These are phyloP conservation scores for Pulicaria dysenterica DNA, from an alignment of 129 eudicot genomes.

Conservation along the genomic window DNA sequence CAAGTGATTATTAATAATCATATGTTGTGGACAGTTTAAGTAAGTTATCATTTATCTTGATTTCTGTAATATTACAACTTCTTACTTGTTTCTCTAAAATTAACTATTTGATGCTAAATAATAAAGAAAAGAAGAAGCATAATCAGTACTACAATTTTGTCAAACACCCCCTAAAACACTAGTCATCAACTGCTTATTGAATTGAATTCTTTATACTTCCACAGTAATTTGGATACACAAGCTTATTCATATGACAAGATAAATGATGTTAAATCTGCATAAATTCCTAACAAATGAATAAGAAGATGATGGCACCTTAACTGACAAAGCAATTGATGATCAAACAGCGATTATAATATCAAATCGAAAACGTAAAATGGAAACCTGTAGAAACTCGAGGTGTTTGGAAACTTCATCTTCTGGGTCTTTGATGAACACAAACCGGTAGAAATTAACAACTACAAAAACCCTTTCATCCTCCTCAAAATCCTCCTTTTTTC, in stretches of 20 bases:
- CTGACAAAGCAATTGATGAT: not conserved
- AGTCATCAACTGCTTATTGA: not conserved
- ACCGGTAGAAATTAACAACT: slow-evolving; percentile 80
- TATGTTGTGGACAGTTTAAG: not conserved
- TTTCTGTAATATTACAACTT: not conserved
- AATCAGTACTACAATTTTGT: too few relatives aligned
- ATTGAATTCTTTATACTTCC: not conserved
- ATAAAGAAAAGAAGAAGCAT: not conserved
- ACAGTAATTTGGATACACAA: not conserved
- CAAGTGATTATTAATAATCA: not conserved
- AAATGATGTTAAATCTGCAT: not conserved
- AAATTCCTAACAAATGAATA: too few relatives aligned
- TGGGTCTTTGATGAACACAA: slow-evolving; percentile 64
- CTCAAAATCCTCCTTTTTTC: slow-evolving; percentile 22
- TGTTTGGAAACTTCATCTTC: slow-evolving; percentile 64
- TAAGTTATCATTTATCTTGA: not conserved
- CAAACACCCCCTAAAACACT: slow-evolving; percentile 9
- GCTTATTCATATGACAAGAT: not conserved
- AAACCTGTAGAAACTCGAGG: slow-evolving; percentile 68
- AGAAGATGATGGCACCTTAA: not conserved
- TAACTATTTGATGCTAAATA: not conserved
- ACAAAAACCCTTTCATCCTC: slow-evolving; percentile 50
- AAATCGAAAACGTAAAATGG: not conserved
- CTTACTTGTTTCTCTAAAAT: not conserved
- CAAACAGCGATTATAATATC: not conserved